Conservation (phyloP, 352 stramenopile genomes). For the Pythium periplocum region DNA sequence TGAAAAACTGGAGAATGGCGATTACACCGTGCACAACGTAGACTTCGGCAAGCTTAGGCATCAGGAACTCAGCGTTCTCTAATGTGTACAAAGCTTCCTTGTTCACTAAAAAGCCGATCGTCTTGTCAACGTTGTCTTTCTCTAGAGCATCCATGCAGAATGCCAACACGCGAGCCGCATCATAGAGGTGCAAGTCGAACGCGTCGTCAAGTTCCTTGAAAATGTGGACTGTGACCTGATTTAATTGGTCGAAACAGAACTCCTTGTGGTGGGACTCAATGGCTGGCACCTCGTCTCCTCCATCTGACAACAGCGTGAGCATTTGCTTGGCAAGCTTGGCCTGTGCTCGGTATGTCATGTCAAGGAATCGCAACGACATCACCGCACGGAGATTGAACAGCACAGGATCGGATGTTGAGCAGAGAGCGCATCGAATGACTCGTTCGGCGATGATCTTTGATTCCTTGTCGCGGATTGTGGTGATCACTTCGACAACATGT, state of each 20-base stretch:
- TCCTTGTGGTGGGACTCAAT: conserved; percentile 37
- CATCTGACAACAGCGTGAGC: conserved; percentile 37
- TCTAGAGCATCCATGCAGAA: conserved; percentile 60
- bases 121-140: conserved; percentile 64
- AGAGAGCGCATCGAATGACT: conserved; percentile 39
- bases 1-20: conserved; percentile 59
- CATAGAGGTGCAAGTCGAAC: conserved; percentile 38
- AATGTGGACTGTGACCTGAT: conserved; percentile 55
- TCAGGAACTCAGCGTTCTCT: conserved; percentile 32
- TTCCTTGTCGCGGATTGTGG: conserved; percentile 62
- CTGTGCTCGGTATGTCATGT: conserved; percentile 55
- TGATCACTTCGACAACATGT: conserved; percentile 62
- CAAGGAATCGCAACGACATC: conserved; percentile 42
- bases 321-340: conserved; percentile 75
- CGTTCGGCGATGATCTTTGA: conserved; percentile 47
- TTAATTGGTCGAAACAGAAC: conserved; percentile 53
- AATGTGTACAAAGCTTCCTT: conserved; percentile 44
- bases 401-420: conserved; percentile 41
- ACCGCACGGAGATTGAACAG: conserved; percentile 53
- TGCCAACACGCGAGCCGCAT: conserved; percentile 35
- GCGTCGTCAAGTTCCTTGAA: conserved; percentile 69
- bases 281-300: conserved; percentile 7
- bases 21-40: conserved; percentile 41
- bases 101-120: conserved; percentile 51
- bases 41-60: conserved; percentile 57